Evolutionary conservation across 225 moss, liverwort and hornwort species (phyloP), one percentile per base, ranked within the genome.

Genomic region (Ulota crispa): DNA sequence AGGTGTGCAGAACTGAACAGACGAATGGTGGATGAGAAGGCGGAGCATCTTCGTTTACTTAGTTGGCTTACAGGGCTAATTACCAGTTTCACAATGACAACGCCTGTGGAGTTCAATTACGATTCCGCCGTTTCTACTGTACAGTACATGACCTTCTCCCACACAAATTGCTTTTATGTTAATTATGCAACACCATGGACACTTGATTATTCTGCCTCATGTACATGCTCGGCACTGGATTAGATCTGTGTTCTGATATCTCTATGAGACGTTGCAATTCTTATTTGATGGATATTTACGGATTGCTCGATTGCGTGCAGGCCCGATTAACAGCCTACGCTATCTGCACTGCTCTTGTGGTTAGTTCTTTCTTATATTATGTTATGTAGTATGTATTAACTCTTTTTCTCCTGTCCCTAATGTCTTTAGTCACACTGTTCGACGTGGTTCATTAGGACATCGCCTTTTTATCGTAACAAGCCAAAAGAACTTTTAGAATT

Each of bases 81-180:
- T 55, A 90, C 90, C 84, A 88, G 90, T 84, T 90, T 90, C 70
- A 84, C 90, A 77, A 90, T 90, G 90, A 90, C 90, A 54, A 81
- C 75, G 52, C 90, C 88, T 66, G 86, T 90, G 64, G 90, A 90
- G 77, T 90, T 90, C 59, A 55, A 43, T 63, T 90, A 36, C 79
- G 73, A 72, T 39, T n/a, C 74, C 10, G 61, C 81, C 34, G 75
- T 89, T 80, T 87, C 89, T 73, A 83, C 75, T 18, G 89, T 89
- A 65, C 15, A 26, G 89, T 89, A 65, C 15, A 26, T 70, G 59
- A 72, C 77, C 64, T 77, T 63, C 20, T 50, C 56, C 56, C 8
- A 19, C 65, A 53, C 12, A 68, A 43, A 27, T 53, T 79, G 57
- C 36, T 64, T 16, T 64, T 39, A n/a, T 70, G 52, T 57, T 57